These are phyloP conservation scores for Lepidium campestre DNA, from an alignment of 441 rosid genomes.

Conservation along the genomic window DNA sequence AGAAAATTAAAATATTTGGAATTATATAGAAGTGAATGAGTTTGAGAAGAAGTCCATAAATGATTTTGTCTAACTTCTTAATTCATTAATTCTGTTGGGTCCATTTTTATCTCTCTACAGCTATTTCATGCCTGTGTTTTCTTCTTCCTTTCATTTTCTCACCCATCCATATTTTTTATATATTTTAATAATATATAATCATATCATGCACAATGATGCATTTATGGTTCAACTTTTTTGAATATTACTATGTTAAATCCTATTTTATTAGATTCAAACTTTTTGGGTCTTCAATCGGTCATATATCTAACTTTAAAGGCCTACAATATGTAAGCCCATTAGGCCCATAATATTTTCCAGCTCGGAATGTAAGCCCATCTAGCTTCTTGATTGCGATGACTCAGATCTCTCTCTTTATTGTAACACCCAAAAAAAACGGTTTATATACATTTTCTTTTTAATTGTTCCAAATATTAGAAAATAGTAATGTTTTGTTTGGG, in stretches of 20 bases:
- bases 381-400: too few species aligned
- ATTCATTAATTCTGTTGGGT: constrained; percentile 25
- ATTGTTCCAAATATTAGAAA: too few species aligned
- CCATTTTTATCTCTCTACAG: constrained; percentile 25
- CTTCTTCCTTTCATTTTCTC: constrained; percentile 22
- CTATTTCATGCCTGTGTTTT: constrained; percentile 30
- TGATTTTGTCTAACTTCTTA: constrained; percentile 16
- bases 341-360: background rate
- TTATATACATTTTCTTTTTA: background rate
- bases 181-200: background rate
- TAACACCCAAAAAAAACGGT: too few species aligned
- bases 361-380: background rate
- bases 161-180: background rate
- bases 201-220: background rate
- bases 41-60: constrained; percentile 17
- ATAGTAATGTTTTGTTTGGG: background rate
- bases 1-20: background rate
- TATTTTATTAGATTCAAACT: background rate
- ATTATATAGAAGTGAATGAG: background rate
- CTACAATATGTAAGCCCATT: background rate
- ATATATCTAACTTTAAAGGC: background rate
- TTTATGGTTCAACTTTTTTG: background rate
- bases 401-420: too few species aligned
- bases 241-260: too few species aligned
- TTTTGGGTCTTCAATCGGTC: background rate